These are phyloP conservation scores for Cucumis hystrix DNA, from an alignment of 306 rosid species.

Conservation along the genomic window DNA sequence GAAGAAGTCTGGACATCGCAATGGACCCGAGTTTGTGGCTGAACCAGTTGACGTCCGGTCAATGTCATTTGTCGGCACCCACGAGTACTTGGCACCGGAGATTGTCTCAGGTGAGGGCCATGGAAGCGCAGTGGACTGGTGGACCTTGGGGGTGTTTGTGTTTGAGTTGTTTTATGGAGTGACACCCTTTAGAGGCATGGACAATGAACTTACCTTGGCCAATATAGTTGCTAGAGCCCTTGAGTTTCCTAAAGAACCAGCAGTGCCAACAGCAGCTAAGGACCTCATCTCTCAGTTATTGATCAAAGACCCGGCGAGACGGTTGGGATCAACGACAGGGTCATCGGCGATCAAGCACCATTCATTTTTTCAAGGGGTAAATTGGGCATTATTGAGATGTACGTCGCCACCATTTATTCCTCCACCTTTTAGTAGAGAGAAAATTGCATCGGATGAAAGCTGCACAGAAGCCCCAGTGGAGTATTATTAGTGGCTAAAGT, in stretches of 20 bases:
- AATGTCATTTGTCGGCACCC: conserved; percentile 69
- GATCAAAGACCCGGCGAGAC: conserved; percentile 50
- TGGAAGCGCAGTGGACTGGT: conserved; percentile 79
- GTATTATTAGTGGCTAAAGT: conserved; percentile 27
- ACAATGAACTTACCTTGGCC: conserved; percentile 55
- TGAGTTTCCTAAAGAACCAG: conserved; percentile 58
- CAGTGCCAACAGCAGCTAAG: conserved; percentile 27
- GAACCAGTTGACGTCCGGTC: conserved; percentile 61
- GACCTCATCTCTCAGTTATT: conserved; percentile 47
- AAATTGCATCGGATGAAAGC: conserved; percentile 32
- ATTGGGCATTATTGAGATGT: conserved; percentile 72
- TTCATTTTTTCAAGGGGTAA: conserved; percentile 46
- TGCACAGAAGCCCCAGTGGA: conserved; percentile 45
- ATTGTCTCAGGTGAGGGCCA: conserved; percentile 63
- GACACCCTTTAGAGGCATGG: conserved; percentile 58
- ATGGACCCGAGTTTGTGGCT: conserved; percentile 35
- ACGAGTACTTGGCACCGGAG: conserved; percentile 57
- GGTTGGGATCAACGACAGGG: conserved; percentile 55
- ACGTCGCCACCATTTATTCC: conserved; percentile 48
- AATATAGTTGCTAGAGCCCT: conserved; percentile 69
- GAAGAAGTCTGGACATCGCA: conserved; percentile 13
- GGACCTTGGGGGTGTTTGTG: conserved; percentile 55
- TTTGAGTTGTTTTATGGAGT: conserved; percentile 55
- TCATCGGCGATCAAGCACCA: conserved; percentile 48
- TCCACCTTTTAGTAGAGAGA: conserved; percentile 38